phyloP scores from a whole-genome alignment of 2,329 filamentous ascomycete species.

The Eurotiales sp. region DNA sequence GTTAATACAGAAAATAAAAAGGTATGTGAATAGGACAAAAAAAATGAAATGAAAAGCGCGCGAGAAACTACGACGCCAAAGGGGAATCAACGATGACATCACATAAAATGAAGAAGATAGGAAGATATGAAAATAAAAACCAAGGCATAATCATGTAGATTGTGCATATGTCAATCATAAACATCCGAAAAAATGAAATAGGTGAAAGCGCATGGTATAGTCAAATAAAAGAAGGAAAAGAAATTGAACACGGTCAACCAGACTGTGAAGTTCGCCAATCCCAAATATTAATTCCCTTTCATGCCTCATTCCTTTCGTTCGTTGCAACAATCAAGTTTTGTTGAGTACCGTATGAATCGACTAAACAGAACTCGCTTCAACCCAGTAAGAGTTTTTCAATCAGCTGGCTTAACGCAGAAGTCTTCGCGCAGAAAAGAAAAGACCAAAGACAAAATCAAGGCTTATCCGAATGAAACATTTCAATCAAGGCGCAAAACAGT shows the following conservation, averaged over 20 bases:
- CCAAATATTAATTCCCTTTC: constrained; percentile 10
- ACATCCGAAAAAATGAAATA: neutral
- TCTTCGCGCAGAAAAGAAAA: neutral
- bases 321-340: neutral
- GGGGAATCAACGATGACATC: constrained; percentile 13
- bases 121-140: constrained; percentile 8
- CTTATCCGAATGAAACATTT: neutral
- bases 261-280: constrained; percentile 2
- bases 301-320: constrained; percentile 11
- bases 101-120: constrained; percentile 10
- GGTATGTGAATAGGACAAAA: constrained; percentile 1
- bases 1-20: neutral
- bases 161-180: neutral
- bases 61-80: constrained; percentile 14
- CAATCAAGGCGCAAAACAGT: neutral
- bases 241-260: constrained; percentile 6
- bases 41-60: constrained; percentile 14
- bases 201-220: constrained; percentile 8
- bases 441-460: neutral
- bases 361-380: neutral
- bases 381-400: neutral
- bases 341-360: neutral
- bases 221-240: neutral
- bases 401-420: neutral
- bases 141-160: neutral